Conservation (phyloP, 768 basidiomycete species). For the Xerocomus spinulosus region DNA sequence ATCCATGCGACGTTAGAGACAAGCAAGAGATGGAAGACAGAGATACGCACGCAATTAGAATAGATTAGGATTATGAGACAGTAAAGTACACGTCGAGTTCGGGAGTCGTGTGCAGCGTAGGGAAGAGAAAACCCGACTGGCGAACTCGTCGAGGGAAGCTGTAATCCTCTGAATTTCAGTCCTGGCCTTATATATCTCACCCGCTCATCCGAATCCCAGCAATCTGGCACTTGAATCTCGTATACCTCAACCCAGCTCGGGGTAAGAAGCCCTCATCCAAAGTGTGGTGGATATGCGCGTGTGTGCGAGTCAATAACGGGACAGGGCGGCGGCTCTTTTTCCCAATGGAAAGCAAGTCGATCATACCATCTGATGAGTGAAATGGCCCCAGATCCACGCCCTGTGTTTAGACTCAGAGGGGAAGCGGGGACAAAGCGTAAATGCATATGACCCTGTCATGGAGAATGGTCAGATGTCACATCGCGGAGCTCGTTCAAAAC, state of each 20-base stretch:
- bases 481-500: slow-evolving; percentile 23
- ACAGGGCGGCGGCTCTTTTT: background rate
- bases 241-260: slow-evolving; percentile 6
- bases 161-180: background rate
- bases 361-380: slow-evolving; percentile 19
- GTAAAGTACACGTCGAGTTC: slow-evolving; percentile 2
- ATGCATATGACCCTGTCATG: slow-evolving; percentile 15
- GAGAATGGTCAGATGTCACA: slow-evolving; percentile 6
- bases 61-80: slow-evolving; percentile 19
- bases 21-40: background rate
- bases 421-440: slow-evolving; percentile 10
- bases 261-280: slow-evolving; percentile 10
- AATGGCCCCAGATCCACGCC: slow-evolving; percentile 16
- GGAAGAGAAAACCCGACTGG: slow-evolving; percentile 4
- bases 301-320: background rate
- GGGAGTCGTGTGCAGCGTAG: background rate
- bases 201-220: background rate
- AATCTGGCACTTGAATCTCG: slow-evolving; percentile 6
- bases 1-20: slow-evolving; percentile 6
- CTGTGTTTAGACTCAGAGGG: slow-evolving; percentile 9
- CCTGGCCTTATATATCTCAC: slow-evolving; percentile 23
- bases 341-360: slow-evolving; percentile 12
- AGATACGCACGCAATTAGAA: slow-evolving; percentile 16
- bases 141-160: slow-evolving; percentile 7
- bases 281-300: slow-evolving; percentile 1